Base-by-base conservation (phyloP, 371 early-diverging fungal genomes). In the Mucor ambiguus region DNA sequence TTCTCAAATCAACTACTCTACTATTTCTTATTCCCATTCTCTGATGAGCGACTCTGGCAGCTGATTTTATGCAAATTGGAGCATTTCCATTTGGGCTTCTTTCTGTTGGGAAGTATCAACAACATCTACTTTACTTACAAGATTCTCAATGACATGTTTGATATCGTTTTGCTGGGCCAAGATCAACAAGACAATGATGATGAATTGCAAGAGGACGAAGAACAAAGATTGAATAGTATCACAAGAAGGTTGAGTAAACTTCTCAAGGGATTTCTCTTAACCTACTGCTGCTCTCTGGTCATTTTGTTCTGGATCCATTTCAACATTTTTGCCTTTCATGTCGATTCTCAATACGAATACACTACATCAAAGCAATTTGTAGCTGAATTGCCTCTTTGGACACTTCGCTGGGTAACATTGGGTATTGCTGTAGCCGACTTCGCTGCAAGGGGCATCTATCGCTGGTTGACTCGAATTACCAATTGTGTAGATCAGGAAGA, bases 271-370 rank as follows among this genome's bases (percentile, higher is more conserved):
- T 64, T 76, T 11, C 41, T 80, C 5, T 70, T 69, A n/a, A 76
- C 60, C 43, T 86, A 72, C 64, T 88, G 77, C 55, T 84, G 61
- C 61, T 74, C 66, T 29, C 66, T 86, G 56, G 84, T 86, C 2
- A 61, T 83, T n/a, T 61, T 82, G 59, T 85, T 88, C 58, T 88
- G 88, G 88, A 78, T 85, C 58, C 85, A 87, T 58, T 88, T 87
- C 56, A 88, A 85, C 73, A 61, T 88, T 26, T 82, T 86, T 67
- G 87, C 87, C 0, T 86, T 88, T 65, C 78, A 85, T 29, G 73
- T 80, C n/a, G 79, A 83, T 58, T 35, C 66, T 1, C 56, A 54
- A 2, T 55, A 55, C 16, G 69, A 64, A 29, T 75, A 69, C 30
- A 70, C 61, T 3, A 69, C 58, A 6, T 66, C 75, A 18, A 72